Percentiles rank a stretch among this genome's conserved stretches.
Conservation (phyloP, 192 early-diverging fungal species). For the Coemansia sp. region DNA sequence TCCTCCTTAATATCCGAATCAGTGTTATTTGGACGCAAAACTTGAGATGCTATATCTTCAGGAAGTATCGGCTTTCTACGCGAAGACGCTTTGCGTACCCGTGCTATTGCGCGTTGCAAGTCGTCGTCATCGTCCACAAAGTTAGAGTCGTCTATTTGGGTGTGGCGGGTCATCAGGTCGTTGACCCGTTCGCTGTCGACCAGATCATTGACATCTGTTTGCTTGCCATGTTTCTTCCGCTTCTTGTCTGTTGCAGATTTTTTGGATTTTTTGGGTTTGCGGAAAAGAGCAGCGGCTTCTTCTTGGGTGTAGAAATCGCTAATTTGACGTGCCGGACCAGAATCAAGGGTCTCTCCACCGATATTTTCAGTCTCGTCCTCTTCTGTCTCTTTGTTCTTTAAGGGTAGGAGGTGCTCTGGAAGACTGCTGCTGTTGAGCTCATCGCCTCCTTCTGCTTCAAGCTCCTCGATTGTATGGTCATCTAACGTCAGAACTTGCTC, state of each 20-base stretch:
- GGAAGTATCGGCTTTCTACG: neutral
- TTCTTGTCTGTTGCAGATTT: conserved; percentile 20
- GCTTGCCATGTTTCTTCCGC: conserved; percentile 32
- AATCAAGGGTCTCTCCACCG: neutral
- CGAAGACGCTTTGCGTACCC: conserved; percentile 58
- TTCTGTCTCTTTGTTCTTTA: neutral
- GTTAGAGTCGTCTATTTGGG: conserved; percentile 43
- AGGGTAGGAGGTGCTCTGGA: neutral
- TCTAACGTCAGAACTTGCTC: conserved; percentile 87
- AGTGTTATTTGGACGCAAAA: too few relatives aligned
- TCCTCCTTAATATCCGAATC: neutral
- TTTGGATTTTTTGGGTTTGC: conserved; percentile 69
- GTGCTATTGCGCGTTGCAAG: conserved; percentile 79
- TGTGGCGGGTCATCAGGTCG: conserved; percentile 8
- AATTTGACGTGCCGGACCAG: conserved; percentile 37
- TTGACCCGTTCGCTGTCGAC: conserved; percentile 34
- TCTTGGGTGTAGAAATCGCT: conserved; percentile 91
- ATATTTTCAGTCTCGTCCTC: neutral
- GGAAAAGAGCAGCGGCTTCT: conserved; percentile 74
- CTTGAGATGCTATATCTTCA: neutral
- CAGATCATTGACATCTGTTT: conserved; percentile 21
- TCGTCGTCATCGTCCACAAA: conserved; percentile 97
- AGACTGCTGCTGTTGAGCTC: neutral
- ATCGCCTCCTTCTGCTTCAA: conserved; percentile 33
- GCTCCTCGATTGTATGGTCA: conserved; percentile 68